Percentiles rank a stretch among this genome's conserved stretches.
Evolutionary conservation across 2,329 filamentous ascomycete genomes (phyloP).

Genomic region (Fusarium kyushuense): DNA sequence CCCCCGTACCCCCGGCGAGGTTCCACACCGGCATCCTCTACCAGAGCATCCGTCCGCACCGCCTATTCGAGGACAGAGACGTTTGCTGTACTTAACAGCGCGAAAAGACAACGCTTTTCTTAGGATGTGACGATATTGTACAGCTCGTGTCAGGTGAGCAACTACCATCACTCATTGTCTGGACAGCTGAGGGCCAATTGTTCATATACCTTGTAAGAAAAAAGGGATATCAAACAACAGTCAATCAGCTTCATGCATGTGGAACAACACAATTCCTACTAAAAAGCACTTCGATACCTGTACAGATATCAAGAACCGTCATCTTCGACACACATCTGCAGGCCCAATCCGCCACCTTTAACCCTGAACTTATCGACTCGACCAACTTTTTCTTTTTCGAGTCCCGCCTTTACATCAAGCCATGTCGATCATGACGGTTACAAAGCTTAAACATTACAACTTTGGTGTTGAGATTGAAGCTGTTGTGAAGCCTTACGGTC

Average conservation of each 20-base stretch:
- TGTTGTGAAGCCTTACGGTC: slow-evolving; percentile 54
- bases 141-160: slow-evolving; percentile 23
- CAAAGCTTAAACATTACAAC: slow-evolving; percentile 54
- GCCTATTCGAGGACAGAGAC: slow-evolving; percentile 24
- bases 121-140: slow-evolving; percentile 30
- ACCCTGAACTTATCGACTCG: slow-evolving; percentile 2
- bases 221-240: slow-evolving; percentile 7
- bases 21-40: slow-evolving; percentile 32
- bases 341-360: slow-evolving; percentile 17
- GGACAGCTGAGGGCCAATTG: slow-evolving; percentile 26
- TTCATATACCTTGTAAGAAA: slow-evolving; percentile 12
- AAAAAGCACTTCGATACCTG: not conserved
- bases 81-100: slow-evolving; percentile 30
- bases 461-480: slow-evolving; percentile 57
- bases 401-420: slow-evolving; percentile 3
- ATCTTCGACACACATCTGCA: slow-evolving; percentile 29
- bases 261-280: not conserved
- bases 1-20: slow-evolving; percentile 27
- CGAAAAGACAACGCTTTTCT: slow-evolving; percentile 14
- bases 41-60: slow-evolving; percentile 29
- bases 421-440: slow-evolving; percentile 17
- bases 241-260: slow-evolving; percentile 19
- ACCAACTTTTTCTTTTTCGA: slow-evolving; percentile 24
- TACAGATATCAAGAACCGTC: slow-evolving; percentile 12
- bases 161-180: slow-evolving; percentile 5